Conservation (phyloP, 345 rosid species). For the Acer yangbiense region DNA sequence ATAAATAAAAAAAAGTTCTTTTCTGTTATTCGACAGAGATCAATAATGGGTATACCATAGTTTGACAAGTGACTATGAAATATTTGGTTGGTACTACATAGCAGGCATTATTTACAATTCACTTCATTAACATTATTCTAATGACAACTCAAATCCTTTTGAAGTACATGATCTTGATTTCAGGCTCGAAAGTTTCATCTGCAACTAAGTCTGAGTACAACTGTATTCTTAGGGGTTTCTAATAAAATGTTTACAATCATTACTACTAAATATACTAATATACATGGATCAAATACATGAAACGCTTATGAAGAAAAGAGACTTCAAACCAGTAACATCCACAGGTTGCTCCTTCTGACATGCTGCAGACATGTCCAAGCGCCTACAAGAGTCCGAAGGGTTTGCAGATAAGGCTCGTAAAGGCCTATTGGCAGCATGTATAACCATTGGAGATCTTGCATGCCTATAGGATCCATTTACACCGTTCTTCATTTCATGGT, state of each 20-base stretch:
- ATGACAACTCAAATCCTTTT: not conserved
- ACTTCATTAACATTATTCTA: not conserved
- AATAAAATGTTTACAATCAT: not conserved
- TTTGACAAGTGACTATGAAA: not conserved
- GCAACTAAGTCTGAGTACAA: not conserved
- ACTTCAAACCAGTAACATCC: conserved; percentile 48
- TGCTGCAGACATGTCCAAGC: conserved; percentile 50
- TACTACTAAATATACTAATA: not conserved
- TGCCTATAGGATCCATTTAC: conserved; percentile 64
- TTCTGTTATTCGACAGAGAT: not conserved
- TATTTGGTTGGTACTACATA: not conserved
- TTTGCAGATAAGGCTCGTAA: conserved; percentile 20
- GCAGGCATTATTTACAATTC: not conserved
- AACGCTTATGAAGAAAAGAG: not conserved
- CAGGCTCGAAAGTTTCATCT: not conserved
- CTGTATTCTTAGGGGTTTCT: not conserved
- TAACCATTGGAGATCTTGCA: conserved; percentile 57
- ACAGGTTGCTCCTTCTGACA: conserved; percentile 37
- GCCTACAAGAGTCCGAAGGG: conserved; percentile 56
- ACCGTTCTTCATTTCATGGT: conserved; percentile 66
- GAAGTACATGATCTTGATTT: not conserved
- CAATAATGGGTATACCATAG: not conserved
- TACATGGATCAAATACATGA: not conserved
- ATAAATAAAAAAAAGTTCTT: not conserved
- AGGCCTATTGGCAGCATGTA: conserved; percentile 47